These are phyloP conservation scores for Syzygium aqueum DNA, from an alignment of 345 rosid species.

Conservation along the genomic window DNA sequence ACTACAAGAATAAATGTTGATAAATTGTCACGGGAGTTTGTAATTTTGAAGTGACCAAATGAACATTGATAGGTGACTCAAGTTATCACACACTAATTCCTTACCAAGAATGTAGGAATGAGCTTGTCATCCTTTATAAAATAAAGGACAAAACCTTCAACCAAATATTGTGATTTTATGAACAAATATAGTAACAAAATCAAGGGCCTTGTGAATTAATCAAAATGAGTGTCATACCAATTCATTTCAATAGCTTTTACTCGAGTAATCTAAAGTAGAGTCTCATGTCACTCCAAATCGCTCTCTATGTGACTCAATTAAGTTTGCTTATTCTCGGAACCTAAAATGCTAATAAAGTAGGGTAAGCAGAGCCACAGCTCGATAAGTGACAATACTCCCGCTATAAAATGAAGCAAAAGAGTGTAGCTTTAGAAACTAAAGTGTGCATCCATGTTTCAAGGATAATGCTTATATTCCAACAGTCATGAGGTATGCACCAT, in stretches of 20 bases:
- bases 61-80: no score
- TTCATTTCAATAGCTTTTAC: not conserved
- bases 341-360: not conserved
- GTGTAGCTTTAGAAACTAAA: not conserved
- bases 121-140: not conserved
- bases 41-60: no score
- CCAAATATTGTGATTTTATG: not conserved
- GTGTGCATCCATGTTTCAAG: not conserved
- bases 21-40: no score
- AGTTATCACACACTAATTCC: not conserved
- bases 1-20: no score
- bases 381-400: no score
- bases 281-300: not conserved
- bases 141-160: not conserved
- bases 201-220: not conserved
- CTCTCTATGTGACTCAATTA: not conserved
- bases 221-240: not conserved
- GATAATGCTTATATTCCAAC: no score
- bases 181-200: not conserved
- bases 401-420: not conserved
- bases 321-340: not conserved
- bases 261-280: not conserved
- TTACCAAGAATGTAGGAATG: not conserved
- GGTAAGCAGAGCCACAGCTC: not conserved
- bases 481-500: no score